Percentiles rank a stretch among this genome's conserved stretches.
Conservation (phyloP, 768 basidiomycete species). For the Boletus sp. region DNA sequence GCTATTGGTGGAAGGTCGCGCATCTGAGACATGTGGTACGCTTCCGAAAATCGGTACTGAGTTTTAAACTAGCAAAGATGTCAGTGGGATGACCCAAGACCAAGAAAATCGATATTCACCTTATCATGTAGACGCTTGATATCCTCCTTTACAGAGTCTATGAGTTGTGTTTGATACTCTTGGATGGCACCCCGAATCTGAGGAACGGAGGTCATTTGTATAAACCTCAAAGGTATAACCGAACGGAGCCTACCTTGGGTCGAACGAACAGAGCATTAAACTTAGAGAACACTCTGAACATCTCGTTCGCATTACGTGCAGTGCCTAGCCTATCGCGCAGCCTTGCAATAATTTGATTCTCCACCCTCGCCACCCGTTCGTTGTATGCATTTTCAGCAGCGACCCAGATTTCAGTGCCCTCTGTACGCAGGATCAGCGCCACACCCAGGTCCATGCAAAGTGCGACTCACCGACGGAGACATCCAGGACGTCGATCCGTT, state of each 20-base stretch:
- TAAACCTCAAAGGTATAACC: not conserved
- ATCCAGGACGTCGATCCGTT: slow-evolving; percentile 93
- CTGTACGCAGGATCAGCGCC: slow-evolving; percentile 37
- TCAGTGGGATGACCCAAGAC: not conserved
- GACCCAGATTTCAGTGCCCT: slow-evolving; percentile 98
- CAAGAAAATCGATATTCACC: slow-evolving; percentile 33
- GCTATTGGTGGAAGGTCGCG: slow-evolving; percentile 98
- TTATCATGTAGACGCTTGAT: slow-evolving; percentile 95
- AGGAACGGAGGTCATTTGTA: not conserved
- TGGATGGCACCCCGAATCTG: slow-evolving; percentile 97
- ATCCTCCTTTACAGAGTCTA: slow-evolving; percentile 98
- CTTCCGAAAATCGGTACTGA: slow-evolving; percentile 92
- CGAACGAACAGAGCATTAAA: slow-evolving; percentile 97
- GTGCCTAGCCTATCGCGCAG: slow-evolving; percentile 90
- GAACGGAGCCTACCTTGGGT: slow-evolving; percentile 64
- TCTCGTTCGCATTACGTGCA: slow-evolving; percentile 96
- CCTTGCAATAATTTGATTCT: slow-evolving; percentile 97
- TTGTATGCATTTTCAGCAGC: slow-evolving; percentile 97
- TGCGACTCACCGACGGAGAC: slow-evolving; percentile 76
- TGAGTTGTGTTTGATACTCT: slow-evolving; percentile 98
- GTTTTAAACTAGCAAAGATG: slow-evolving; percentile 72
- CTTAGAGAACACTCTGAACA: slow-evolving; percentile 99
- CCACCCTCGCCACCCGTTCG: slow-evolving; percentile 93
- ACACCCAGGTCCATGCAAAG: not conserved
- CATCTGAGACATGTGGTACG: slow-evolving; percentile 98